These are phyloP conservation scores for Saccharomycopsis lassenensis DNA, from an alignment of 805 yeast species.

Conservation along the genomic window DNA sequence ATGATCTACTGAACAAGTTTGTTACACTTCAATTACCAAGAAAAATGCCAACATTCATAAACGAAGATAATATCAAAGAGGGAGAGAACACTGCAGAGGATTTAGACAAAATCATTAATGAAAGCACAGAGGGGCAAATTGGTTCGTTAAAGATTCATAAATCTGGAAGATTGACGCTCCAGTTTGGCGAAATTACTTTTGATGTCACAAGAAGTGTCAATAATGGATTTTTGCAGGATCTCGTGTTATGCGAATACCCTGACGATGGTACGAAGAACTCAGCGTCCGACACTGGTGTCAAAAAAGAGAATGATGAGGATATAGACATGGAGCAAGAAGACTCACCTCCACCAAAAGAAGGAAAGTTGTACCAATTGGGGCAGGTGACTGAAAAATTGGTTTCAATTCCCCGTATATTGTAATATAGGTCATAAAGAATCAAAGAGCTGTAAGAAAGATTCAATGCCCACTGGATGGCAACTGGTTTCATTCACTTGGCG, in stretches of 20 bases:
- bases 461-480: no score
- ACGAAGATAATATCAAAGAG: no score
- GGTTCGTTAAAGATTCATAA: constrained; percentile 71
- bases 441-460: not conserved
- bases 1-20: no score
- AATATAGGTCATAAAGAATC: not conserved
- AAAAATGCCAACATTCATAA: no score
- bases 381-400: constrained; percentile 15
- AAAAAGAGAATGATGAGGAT: constrained; percentile 5
- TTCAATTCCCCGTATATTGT: constrained; percentile 12
- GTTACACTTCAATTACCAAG: no score
- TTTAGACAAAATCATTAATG: constrained; percentile 13
- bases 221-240: constrained; percentile 59
- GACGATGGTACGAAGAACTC: not conserved
- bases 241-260: constrained; percentile 8
- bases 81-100: constrained; percentile 16
- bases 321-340: constrained; percentile 4
- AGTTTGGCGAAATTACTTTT: constrained; percentile 57
- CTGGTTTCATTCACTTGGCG: no score
- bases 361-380: constrained; percentile 12
- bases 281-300: not conserved
- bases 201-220: constrained; percentile 66
- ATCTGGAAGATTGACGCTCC: constrained; percentile 72
- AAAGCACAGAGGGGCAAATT: constrained; percentile 40
- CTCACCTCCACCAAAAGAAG: no score